Evolutionary conservation across 352 stramenopile genomes (phyloP), one percentile per base, ranked within the genome.

Genomic region (Phytophthora pluvialis): DNA sequence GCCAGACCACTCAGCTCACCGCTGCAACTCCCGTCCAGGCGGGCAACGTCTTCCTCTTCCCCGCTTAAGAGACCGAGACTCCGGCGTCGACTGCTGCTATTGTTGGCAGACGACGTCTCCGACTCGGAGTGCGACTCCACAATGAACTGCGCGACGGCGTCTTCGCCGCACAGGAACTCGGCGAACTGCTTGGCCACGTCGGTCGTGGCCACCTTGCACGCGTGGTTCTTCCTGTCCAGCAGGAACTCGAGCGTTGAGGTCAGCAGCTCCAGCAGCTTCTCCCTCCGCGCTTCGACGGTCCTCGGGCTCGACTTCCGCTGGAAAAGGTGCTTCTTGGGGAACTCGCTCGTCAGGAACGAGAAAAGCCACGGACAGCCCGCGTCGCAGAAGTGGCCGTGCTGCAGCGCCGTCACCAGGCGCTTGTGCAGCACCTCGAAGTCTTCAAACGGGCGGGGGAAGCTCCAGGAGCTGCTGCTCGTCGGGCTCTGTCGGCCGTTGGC

Each of bases 331-430:
- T 68, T 69, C 39, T 69, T 75, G 16, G 70, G 70, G 51, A 78
- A 78, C 28, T 72, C 49, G 25, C 60, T 72, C 3, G 45, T 53
- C 6, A 77, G 32, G 32, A 77, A 66, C 35, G 65, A 72, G 36
- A 63, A 77, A 35, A 74, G 58, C 65, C 60, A 77, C 10, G 60
- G 60, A 42, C 70, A 77, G 1, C 43, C 56, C 4, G 60, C 70
- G 46, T 43, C 61, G 60, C 70, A 77, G 39, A 77, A 77, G 51
- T 77, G 70, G 5, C 70, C 70, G 46, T 75, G 70, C 21, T 75
- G 65, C 38, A 77, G 39, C 16, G 60, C 54, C n/a, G 55, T 18
- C 8, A 44, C 11, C 49, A 75, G 66, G 3, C 53, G 49, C 15
- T 51, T 33, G 45, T 78, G 60, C 35, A 78, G 57, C 25, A n/a